Base-by-base conservation (phyloP, 176 grass and related monocot species). In the Rhynchospora pubera region DNA sequence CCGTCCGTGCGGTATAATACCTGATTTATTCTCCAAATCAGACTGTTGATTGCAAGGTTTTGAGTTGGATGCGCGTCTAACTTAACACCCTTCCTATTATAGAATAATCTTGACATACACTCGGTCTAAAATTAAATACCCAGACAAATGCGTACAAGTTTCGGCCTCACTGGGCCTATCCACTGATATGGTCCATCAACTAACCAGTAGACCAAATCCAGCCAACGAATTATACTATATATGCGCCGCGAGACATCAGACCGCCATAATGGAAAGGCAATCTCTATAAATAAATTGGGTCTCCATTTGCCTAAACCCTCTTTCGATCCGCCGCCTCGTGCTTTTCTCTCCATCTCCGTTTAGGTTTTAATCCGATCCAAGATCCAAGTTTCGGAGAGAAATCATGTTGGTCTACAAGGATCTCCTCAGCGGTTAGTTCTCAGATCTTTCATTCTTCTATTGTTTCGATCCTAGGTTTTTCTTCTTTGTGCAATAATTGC, bases 321-420 rank as follows among this genome's bases (percentile, higher is more conserved):
- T 74, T 72, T 59, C 80, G 80, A 21, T 13, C 83, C 60, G 91
- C 87, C 89, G 89, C 89, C 79, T 62, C 39, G 57, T 46, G 7
- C 82, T 63, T 44, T 57, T 43, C 30, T 45, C 62, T 44, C 52
- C 60, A 66, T 32, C 68, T 59, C 69, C 57, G 58, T 16, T 39
- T 89, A 91, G 87, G 85, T 86, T 97, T 93, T 28, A 65, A 23
- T 50, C 13, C 10, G 6, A 34, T 21, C 55, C 6, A 19, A n/a
- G 32, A 78, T 43, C 1, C 50, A 22, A 45, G 0, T 65, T 67
- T 86, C 26, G 13, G 46, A 19, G 26, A 67, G 78, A 3, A 85
- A 77, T 26, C 64, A 97, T 97, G 93, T 12, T 97, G 57, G 77
- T 97, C 10, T 97, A 97, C 82, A 42, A 85, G 85, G 93, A 97